A percentile compares a stretch with the other conserved stretches of the same genome.
Evolutionary conservation across 2,329 filamentous ascomycete genomes (phyloP).

Genomic region (Calycina marina): DNA sequence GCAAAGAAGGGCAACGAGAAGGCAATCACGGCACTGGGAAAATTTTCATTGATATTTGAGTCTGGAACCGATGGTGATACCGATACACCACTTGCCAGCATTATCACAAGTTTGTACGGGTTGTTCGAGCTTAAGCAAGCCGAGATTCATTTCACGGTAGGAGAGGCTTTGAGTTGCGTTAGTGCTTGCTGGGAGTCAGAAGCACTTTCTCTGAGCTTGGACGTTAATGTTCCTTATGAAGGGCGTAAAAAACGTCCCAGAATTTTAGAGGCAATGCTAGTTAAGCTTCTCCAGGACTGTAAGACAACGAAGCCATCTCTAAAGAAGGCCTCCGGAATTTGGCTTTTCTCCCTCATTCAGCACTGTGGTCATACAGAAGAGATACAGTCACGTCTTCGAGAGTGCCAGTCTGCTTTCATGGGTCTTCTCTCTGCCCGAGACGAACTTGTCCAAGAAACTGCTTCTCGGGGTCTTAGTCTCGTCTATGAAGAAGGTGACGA

Average conservation of each 20-base stretch:
- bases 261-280: constrained; percentile 29
- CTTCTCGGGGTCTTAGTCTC: constrained; percentile 76
- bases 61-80: constrained; percentile 25
- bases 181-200: constrained; percentile 74
- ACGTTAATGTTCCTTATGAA: constrained; percentile 46
- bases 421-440: constrained; percentile 75
- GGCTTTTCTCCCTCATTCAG: constrained; percentile 83
- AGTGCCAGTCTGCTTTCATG: constrained; percentile 80
- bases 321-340: constrained; percentile 85
- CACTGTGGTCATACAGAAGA: constrained; percentile 69
- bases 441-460: constrained; percentile 89
- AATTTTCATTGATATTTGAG: constrained; percentile 50
- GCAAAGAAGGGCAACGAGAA: constrained; percentile 71
- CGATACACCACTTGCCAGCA: constrained; percentile 30
- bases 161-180: constrained; percentile 71
- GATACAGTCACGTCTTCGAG: constrained; percentile 58
- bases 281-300: constrained; percentile 64
- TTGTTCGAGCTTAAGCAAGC: constrained; percentile 75
- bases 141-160: constrained; percentile 81
- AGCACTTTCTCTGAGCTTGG: constrained; percentile 57
- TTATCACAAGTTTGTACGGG: constrained; percentile 55
- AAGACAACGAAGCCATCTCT: constrained; percentile 77
- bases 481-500: constrained; percentile 89
- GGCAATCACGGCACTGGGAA: constrained; percentile 68
- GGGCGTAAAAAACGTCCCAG: constrained; percentile 27